Evolutionary conservation across 164 flowering plant genomes (phyloP), one percentile per base, ranked within the genome.

Genomic region (Protea cynaroides): DNA sequence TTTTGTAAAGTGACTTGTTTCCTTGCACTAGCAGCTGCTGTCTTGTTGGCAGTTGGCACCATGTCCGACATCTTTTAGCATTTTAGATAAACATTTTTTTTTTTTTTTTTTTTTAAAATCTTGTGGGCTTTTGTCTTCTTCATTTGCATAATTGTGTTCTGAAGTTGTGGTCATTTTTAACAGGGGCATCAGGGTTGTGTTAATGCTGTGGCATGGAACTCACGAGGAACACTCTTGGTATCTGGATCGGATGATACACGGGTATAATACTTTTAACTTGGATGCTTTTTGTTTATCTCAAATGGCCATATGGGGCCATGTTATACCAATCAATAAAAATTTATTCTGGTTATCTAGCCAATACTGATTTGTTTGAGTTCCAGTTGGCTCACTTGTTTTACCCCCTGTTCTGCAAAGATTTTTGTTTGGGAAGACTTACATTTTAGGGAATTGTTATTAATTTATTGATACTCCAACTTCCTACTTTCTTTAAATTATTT

Each of bases 111-210:
- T n/a, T n/a, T n/a, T n/a, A n/a, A n/a, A n/a, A n/a, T 11, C 49
- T 34, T 19, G 15, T 37, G 34, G 24, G 19, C 21, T 38, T 60
- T 57, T 47, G 17, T 19, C 11, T 50, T 53, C 8, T 63, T 18
- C 49, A 15, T 5, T 12, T 29, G 34, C 34, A 59, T 36, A 43
- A 36, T 0, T 70, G 21, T 59, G 18, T 43, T 50, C 54, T 63
- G 8, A 29, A 40, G n/a, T 34, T 34, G n/a, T 8, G 49, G 44
- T 65, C 54, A 17, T 46, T 68, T 38, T 68, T 21, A 21, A 53
- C 83, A 93, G 97, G 98, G 96, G 51, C 98, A 94, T 71, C 79
- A 71, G 58, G 91, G 98, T 61, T 94, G 98, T 73, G 98, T 94
- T 14, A 94, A 94, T 81, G 69, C 91, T 40, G 62, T 94, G 19